These are phyloP conservation scores for Echeveria elegans DNA, from an alignment of 164 flowering plant species.

Conservation along the genomic window DNA sequence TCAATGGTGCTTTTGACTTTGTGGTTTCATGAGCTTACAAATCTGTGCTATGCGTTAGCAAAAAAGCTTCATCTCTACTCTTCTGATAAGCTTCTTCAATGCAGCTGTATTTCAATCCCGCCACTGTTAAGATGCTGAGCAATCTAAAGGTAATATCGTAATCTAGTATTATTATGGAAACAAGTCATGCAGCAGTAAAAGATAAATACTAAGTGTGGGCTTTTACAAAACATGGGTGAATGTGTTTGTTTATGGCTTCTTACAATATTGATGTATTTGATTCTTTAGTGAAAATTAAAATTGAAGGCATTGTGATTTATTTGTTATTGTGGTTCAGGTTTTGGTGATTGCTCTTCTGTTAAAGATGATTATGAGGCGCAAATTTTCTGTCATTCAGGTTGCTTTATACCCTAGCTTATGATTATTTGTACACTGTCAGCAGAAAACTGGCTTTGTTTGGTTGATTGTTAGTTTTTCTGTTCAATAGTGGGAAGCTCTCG, in stretches of 20 bases:
- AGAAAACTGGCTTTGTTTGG: background rate
- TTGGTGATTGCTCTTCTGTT: constrained; percentile 89
- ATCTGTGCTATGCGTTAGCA: no score
- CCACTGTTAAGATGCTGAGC: constrained; percentile 99
- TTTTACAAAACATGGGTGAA: background rate
- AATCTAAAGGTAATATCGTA: constrained; percentile 70
- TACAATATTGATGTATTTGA: background rate
- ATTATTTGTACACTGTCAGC: background rate
- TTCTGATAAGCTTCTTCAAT: background rate
- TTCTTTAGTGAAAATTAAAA: background rate
- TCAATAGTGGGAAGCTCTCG: constrained; percentile 98
- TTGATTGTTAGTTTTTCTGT: constrained; percentile 12
- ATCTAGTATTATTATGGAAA: background rate
- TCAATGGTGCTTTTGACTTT: background rate
- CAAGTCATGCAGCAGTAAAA: background rate
- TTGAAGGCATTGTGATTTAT: background rate
- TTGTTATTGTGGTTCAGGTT: constrained; percentile 45
- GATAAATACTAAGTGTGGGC: no score
- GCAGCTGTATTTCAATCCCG: constrained; percentile 96
- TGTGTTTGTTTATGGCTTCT: background rate
- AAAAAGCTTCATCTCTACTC: no score
- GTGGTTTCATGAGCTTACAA: no score
- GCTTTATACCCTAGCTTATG: constrained; percentile 8
- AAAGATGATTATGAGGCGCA: constrained; percentile 79
- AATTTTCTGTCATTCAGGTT: constrained; percentile 93